Base-by-base conservation (phyloP, 768 basidiomycete species). In the Trametes cubensis region DNA sequence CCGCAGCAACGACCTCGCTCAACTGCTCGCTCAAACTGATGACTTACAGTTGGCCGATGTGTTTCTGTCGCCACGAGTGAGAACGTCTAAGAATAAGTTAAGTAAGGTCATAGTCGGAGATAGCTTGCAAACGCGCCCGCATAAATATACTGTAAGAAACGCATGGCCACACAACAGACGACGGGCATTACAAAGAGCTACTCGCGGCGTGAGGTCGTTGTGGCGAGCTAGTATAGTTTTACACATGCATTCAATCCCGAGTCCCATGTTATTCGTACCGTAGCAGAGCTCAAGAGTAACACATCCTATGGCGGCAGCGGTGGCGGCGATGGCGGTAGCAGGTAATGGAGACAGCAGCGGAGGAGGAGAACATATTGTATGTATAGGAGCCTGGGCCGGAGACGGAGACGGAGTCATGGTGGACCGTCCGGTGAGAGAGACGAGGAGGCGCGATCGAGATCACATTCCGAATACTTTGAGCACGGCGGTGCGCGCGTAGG, bases 401-500 rank as follows among this genome's bases (percentile, higher is more conserved):
- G 5, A 34, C n/a, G 34, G 34, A 34, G 34, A 34, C 34, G 34
- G 34, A 34, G 34, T n/a, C n/a, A n/a, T n/a, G n/a, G n/a, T 7
- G 34, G 2, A 10, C 34, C 34, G 11, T 10, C 34, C 10, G 10
- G 34, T 6, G 34, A 10, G 34, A 34, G 10, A 2, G 2, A 11
- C 34, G 10, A 21, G 17, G 39, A 23, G 49, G 20, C 13, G 49
- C 38, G 50, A 51, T 70, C 13, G 49, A 25, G 50, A 51, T 70
- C 58, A 70, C 71, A 83, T 71, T 3, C 82, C 88, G 60, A 92
- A 78, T 34, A 84, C 72, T 72, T 85, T 92, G 61, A 84, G 78
- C 45, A 92, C 84, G 14, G 87, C 88, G 2, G 85, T 72, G 57
- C 94, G 83, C 2, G 95, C 95, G 69, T 95, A 96, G 3, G 95